phyloP scores from a whole-genome alignment of 2,329 filamentous ascomycete species.

The Nothopassalora personata region DNA sequence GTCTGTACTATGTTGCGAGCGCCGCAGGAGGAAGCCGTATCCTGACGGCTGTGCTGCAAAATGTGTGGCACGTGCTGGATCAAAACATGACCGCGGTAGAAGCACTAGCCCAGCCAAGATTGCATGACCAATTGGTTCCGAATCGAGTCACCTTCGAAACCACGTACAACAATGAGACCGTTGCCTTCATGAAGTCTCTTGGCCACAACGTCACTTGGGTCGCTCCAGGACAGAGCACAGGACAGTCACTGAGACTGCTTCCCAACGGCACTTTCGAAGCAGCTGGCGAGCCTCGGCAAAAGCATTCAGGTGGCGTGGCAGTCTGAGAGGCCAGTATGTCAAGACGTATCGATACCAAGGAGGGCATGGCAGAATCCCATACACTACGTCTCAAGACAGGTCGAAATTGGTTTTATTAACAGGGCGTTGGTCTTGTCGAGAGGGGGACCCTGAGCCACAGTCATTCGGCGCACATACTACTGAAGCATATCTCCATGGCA shows the following conservation, averaged over 20 bases:
- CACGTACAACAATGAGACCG: constrained; percentile 59
- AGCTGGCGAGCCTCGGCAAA: constrained; percentile 68
- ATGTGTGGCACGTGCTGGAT: constrained; percentile 67
- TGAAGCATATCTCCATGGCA: too few relatives aligned
- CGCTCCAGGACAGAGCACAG: constrained; percentile 57
- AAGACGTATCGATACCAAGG: neutral
- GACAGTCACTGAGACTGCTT: constrained; percentile 62
- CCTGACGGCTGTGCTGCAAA: constrained; percentile 72
- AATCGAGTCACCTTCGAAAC: constrained; percentile 64
- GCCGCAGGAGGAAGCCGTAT: constrained; percentile 77
- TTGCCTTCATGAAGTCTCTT: constrained; percentile 55
- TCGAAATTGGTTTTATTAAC: too few relatives aligned
- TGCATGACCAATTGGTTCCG: constrained; percentile 80
- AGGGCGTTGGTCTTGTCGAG: too few relatives aligned
- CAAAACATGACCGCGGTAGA: constrained; percentile 54
- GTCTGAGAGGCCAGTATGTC: constrained; percentile 8
- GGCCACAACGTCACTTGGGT: constrained; percentile 72
- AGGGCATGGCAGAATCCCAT: too few relatives aligned
- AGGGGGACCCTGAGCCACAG: too few relatives aligned
- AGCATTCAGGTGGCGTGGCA: constrained; percentile 61
- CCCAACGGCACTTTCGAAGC: constrained; percentile 69
- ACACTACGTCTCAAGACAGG: too few relatives aligned
- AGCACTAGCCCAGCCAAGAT: constrained; percentile 60
- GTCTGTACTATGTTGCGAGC: constrained; percentile 64
- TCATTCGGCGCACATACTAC: too few relatives aligned